These are phyloP conservation scores for Simplicillium aogashimaense DNA, from an alignment of 2,329 filamentous ascomycete species.

Conservation along the genomic window DNA sequence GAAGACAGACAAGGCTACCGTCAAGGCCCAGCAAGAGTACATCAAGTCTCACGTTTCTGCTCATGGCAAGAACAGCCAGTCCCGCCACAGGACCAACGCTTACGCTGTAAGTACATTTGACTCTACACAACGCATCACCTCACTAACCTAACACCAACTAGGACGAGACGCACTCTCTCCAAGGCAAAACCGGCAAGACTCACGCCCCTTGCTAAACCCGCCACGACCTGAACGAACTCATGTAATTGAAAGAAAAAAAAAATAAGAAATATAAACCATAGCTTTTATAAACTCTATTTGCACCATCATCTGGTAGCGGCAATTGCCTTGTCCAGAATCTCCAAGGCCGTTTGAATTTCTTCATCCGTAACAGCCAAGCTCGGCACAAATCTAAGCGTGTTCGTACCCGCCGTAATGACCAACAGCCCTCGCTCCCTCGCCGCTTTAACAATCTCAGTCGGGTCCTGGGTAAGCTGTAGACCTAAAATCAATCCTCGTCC, in stretches of 20 bases:
- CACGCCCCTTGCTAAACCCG: slow-evolving; percentile 65
- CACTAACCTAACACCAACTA: slow-evolving; percentile 19
- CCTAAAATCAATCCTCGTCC: slow-evolving; percentile 82
- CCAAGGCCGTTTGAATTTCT: slow-evolving; percentile 70
- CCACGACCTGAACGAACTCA: background rate
- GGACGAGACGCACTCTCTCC: slow-evolving; percentile 76
- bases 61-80: slow-evolving; percentile 42
- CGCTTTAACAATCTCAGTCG: slow-evolving; percentile 66
- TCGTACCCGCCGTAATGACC: slow-evolving; percentile 85
- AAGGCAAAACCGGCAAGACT: slow-evolving; percentile 85
- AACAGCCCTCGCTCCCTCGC: slow-evolving; percentile 80
- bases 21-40: slow-evolving; percentile 61
- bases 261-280: background rate
- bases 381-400: slow-evolving; percentile 87
- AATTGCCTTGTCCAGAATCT: slow-evolving; percentile 63
- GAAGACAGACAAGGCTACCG: slow-evolving; percentile 60
- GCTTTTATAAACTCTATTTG: slow-evolving; percentile 1
- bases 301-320: slow-evolving; percentile 24
- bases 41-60: slow-evolving; percentile 46
- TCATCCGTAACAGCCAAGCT: slow-evolving; percentile 69
- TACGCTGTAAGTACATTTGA: slow-evolving; percentile 32
- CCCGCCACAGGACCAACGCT: slow-evolving; percentile 27
- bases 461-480: slow-evolving; percentile 69
- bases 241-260: slow-evolving; percentile 3
- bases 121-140: background rate